phyloP scores from a whole-genome alignment of 768 basidiomycete genomes.

The Auricularia auricula-judae region DNA sequence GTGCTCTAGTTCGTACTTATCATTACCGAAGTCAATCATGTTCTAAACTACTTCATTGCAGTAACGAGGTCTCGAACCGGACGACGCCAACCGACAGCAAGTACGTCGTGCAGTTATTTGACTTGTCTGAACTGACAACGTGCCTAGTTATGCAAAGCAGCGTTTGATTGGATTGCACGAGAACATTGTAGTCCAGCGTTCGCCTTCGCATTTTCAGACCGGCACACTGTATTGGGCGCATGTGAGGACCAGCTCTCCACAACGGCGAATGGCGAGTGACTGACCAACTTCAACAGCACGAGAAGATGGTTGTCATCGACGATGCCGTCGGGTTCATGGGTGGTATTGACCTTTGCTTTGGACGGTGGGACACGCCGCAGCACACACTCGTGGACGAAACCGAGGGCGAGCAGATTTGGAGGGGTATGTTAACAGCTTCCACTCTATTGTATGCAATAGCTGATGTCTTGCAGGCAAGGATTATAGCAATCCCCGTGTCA shows the following conservation, averaged over 20 bases:
- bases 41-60: conserved; percentile 18
- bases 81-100: conserved; percentile 93
- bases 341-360: conserved; percentile 89
- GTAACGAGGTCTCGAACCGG: conserved; percentile 89
- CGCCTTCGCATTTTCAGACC: conserved; percentile 94
- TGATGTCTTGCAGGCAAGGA: conserved; percentile 62
- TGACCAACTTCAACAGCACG: conserved; percentile 47
- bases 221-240: conserved; percentile 99
- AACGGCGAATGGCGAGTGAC: neutral
- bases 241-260: conserved; percentile 28
- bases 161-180: conserved; percentile 67
- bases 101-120: conserved; percentile 29
- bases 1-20: conserved; percentile 69
- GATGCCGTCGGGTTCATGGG: conserved; percentile 98
- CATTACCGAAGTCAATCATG: too few relatives aligned
- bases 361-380: conserved; percentile 96
- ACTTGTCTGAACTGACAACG: neutral
- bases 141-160: conserved; percentile 73
- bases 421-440: conserved; percentile 36
- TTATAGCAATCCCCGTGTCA: conserved; percentile 81
- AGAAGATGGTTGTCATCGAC: conserved; percentile 96
- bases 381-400: conserved; percentile 83
- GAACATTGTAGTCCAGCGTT: conserved; percentile 93
- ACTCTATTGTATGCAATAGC: neutral
- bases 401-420: conserved; percentile 74